phyloP scores from a whole-genome alignment of 108 stramenopile species.

The Cyclotella atomus region DNA sequence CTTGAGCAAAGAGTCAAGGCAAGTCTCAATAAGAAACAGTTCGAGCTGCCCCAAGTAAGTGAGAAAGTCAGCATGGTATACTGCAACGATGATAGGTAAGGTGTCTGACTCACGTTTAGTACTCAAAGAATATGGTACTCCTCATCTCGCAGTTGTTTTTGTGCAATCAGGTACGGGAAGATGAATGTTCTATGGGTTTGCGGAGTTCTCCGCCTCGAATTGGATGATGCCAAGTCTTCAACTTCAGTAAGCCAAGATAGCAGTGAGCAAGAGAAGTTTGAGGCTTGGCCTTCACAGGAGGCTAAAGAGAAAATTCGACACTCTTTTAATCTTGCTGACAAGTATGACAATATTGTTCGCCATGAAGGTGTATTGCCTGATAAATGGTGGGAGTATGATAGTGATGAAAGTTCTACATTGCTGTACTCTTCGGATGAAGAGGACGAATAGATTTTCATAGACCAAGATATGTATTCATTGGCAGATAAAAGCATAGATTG shows the following conservation, averaged over 20 bases:
- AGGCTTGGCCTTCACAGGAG: constrained; percentile 13
- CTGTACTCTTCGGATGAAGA: not conserved
- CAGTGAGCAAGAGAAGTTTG: constrained; percentile 2
- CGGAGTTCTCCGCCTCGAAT: constrained; percentile 14
- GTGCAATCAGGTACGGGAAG: constrained; percentile 15
- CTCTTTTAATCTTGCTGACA: not conserved
- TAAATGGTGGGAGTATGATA: constrained; percentile 17
- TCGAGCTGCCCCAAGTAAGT: constrained; percentile 21
- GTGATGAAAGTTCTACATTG: not conserved
- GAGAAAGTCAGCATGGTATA: constrained; percentile 18
- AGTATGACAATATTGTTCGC: not conserved
- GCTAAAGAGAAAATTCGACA: constrained; percentile 4
- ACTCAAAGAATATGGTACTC: too few species aligned
- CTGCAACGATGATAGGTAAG: constrained; percentile 25
- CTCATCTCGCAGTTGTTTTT: too few species aligned
- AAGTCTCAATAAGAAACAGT: constrained; percentile 16
- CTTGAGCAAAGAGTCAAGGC: constrained; percentile 13
- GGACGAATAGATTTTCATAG: not conserved
- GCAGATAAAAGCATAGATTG: too few species aligned
- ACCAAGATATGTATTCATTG: not conserved
- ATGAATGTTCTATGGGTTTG: constrained; percentile 29
- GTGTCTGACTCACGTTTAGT: not conserved
- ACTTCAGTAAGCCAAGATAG: not conserved
- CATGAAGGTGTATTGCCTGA: constrained; percentile 1
- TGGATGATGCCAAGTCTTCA: not conserved